Evolutionary conservation across 2,329 filamentous ascomycete species (phyloP).

Genomic region (Blastomyces parvus): DNA sequence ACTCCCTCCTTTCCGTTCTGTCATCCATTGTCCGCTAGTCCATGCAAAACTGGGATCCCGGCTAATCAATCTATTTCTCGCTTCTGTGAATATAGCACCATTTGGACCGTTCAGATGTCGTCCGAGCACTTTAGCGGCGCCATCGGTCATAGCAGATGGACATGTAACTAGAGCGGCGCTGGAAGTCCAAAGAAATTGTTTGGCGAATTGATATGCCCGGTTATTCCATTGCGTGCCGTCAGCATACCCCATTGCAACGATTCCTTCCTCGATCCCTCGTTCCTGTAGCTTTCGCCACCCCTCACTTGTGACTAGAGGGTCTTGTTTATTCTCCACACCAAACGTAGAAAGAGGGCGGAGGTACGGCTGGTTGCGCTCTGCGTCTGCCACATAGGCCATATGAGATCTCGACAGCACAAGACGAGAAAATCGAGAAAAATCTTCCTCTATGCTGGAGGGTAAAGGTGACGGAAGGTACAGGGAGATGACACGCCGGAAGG

Average conservation of each 20-base stretch:
- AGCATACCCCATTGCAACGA: slow-evolving; percentile 20
- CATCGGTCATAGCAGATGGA: slow-evolving; percentile 24
- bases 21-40: slow-evolving; percentile 74
- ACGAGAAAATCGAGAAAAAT: slow-evolving; percentile 18
- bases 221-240: slow-evolving; percentile 16
- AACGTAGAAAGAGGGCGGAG: slow-evolving; percentile 20
- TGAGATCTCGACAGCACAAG: slow-evolving; percentile 18
- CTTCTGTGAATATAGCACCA: slow-evolving; percentile 17
- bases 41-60: slow-evolving; percentile 42
- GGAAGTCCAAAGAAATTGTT: slow-evolving; percentile 19
- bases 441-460: slow-evolving; percentile 16
- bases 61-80: slow-evolving; percentile 37
- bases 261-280: slow-evolving; percentile 21
- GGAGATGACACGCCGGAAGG: slow-evolving; percentile 18
- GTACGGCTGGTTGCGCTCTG: slow-evolving; percentile 19
- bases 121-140: slow-evolving; percentile 20
- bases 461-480: slow-evolving; percentile 19
- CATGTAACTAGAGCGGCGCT: slow-evolving; percentile 23
- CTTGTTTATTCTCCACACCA: slow-evolving; percentile 20
- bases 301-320: slow-evolving; percentile 21
- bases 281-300: slow-evolving; percentile 21
- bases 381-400: slow-evolving; percentile 16
- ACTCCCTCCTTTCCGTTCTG: slow-evolving; percentile 58
- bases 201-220: slow-evolving; percentile 20
- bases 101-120: slow-evolving; percentile 18